Evolutionary conservation across 2,329 filamentous ascomycete species (phyloP), one percentile per base, ranked within the genome.

Genomic region (Ceratocystiopsis minuta): DNA sequence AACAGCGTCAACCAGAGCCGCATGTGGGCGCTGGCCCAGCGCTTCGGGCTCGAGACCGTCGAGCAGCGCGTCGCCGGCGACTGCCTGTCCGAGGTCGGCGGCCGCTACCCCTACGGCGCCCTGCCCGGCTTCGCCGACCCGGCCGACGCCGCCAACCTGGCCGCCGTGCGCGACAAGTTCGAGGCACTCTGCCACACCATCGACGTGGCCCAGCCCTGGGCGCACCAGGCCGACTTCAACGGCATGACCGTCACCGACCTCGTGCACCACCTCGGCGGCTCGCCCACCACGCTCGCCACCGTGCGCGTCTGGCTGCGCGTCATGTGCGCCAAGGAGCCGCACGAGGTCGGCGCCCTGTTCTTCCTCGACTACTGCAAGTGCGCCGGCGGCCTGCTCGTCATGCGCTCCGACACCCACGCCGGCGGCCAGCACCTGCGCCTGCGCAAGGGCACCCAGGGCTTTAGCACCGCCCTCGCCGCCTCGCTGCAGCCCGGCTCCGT

Each of bases 311-410:
- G 47, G 47, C 46, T 44, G 10, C 40, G 41, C 12, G 44, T 35
- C 4, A 46, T 49, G 62, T 53, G 71, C 2, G 70, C 69, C 2
- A 53, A 62, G 1, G 65, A 72, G 32, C 61, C 68, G 0, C 45
- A 42, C 1, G 67, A 73, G 13, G 49, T 72, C 5, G 65, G 61
- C 7, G 68, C 70, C 0, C 51, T 69, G 2, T 74, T 57, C 50
- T 72, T 75, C 48, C 56, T 76, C 17, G 60, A 70, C 49, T 73
- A 75, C 54, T 67, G 65, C 58, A 66, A 64, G 48, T 62, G 60
- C 12, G 66, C 66, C 3, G 63, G 63, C 5, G 71, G 72, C 0
- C 54, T 75, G 3, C 44, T 68, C 44, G 56, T 62, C 37, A 68
- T 75, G 61, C 58, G 66, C 0, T 70, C 67, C 1, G 70, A 75